Evolutionary conservation across 768 basidiomycete species (phyloP), one percentile per base, ranked within the genome.

Genomic region (Boletus reticulatus): DNA sequence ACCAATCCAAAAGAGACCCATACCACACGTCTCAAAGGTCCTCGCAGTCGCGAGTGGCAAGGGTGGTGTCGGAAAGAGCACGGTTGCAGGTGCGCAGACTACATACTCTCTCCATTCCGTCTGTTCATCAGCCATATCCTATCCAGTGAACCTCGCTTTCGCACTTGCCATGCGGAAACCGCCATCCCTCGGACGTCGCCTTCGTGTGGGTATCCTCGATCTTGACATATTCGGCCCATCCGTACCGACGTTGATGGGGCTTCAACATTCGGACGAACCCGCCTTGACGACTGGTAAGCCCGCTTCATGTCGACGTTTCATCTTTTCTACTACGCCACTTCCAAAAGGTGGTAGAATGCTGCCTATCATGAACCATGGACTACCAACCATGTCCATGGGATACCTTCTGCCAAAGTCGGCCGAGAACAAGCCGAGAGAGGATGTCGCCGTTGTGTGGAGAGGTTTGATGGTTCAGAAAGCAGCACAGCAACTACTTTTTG

Each of bases 391-490:
- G 96, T 97, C 94, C 1, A 97, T 99, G 84, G 96, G 94, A 4
- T 99, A 94, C 69, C 82, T 99, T 13, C 80, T 98, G 14, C 88
- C 90, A 1, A 73, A 75, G 52, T 65, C 78, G 1, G 61, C 75
- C 32, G 77, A 80, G 8, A 74, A 75, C 29, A 75, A 75, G 42
- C 75, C 81, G 4, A 79, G 79, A 51, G 78, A 79, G 36, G 92
- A 95, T 66, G 84, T 85, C 0, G 87, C 94, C 0, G 80, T 98
- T 32, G 92, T 96, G 31, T 99, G 96, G 96, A 81, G 96, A 24
- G 96, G 96, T 3, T 80, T 97, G 20, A 98, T 98, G 96, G 96
- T 98, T 1, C 94, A 96, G 74, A 98, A 98, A 67, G 94, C 95
- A 24, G 93, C 94, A 0, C 95, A 98, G 68, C 95, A 98, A 67